Evolutionary conservation across 257 asterid genomes (phyloP), one percentile per base, ranked within the genome.

Genomic region (Fraxinus cuspidata): DNA sequence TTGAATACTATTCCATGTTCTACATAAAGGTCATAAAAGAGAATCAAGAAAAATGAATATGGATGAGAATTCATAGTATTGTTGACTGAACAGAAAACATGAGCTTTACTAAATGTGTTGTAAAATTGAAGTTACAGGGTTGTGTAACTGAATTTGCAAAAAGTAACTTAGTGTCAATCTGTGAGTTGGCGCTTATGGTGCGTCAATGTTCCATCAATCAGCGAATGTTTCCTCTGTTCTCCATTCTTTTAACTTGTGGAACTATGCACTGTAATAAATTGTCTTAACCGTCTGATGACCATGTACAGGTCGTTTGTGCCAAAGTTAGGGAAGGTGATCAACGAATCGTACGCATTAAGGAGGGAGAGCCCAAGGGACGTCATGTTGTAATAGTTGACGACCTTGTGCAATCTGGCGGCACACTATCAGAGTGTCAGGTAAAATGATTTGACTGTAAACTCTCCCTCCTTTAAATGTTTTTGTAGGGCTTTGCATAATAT

Each of bases 301-400:
- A 60, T 81, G 85, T 73, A 83, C 91, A 94, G 99, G 78, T 94
- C 74, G 92, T 94, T 74, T 94, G 99, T 81, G 94, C 97, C 58
- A 94, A 94, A 88, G 99, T 94, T 70, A 90, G 99, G 90, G 99
- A 94, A 91, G 98, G 96, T 5, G 92, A 94, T 78, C 93, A 91
- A 74, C 86, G 99, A 82, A 87, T 91, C 21, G 99, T 94, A 29
- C 89, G 97, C 78, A 74, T 94, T 60, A 94, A 92, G 89, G 99
- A 94, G 84, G 99, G 99, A 63, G 90, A 92, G 15, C 93, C 97
- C 28, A 86, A 85, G 74, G 97, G 97, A 71, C 97, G 93, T 56
- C 99, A 94, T 64, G 97, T 94, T 74, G 98, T 94, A 89, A 94
- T 94, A 84, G 99, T 94, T 73, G 99, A 94, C 74, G 99, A 94